Evolutionary conservation across 139 green algal genomes (phyloP).

Genomic region (Coelastrella sp.): DNA sequence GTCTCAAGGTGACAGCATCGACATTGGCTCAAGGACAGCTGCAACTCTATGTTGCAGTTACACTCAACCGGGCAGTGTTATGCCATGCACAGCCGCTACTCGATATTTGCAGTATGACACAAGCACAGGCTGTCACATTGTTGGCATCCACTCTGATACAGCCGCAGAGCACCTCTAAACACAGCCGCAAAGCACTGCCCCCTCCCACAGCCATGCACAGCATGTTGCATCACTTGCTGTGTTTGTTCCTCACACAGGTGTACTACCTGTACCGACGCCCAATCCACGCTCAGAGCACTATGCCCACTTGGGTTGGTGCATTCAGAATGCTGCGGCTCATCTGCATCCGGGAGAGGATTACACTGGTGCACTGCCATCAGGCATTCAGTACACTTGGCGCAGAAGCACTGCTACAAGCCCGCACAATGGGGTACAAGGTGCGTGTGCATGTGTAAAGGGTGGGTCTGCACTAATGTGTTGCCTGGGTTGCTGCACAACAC

Average conservation of each 20-base stretch:
- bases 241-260: slow-evolving; percentile 69
- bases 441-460: background rate
- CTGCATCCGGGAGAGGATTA: slow-evolving; percentile 83
- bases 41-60: too few relatives aligned
- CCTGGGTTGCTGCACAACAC: background rate
- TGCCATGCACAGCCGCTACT: too few relatives aligned
- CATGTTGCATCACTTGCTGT: background rate
- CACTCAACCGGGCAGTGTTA: too few relatives aligned
- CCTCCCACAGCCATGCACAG: background rate
- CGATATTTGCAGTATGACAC: too few relatives aligned
- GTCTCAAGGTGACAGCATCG: slow-evolving; percentile 82
- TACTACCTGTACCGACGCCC: slow-evolving; percentile 91
- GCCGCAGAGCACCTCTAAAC: too few relatives aligned
- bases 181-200: too few relatives aligned
- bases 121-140: too few relatives aligned
- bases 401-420: slow-evolving; percentile 86
- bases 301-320: slow-evolving; percentile 74
- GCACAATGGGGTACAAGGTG: slow-evolving; percentile 85
- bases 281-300: slow-evolving; percentile 77
- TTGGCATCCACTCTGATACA: too few relatives aligned
- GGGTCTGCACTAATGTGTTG: background rate
- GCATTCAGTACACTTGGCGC: slow-evolving; percentile 89
- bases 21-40: background rate
- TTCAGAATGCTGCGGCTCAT: slow-evolving; percentile 78
- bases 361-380: slow-evolving; percentile 90